Evolutionary conservation across 2,329 filamentous ascomycete species (phyloP), one percentile per base, ranked within the genome.

Genomic region (Epichloe gansuensis): DNA sequence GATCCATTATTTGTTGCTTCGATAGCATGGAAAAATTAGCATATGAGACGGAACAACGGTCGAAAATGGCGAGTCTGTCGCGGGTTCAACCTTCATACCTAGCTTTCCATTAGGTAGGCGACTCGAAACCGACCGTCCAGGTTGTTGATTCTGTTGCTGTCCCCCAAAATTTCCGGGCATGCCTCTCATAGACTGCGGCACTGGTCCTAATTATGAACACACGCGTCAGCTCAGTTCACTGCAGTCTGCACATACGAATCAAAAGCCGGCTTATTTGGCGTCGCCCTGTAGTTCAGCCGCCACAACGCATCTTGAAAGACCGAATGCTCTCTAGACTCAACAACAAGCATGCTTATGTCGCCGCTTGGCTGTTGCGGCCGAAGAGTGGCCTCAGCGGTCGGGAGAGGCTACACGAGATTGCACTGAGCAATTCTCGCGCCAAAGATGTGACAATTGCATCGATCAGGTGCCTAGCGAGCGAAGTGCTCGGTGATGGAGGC

Each of bases 81-180:
- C 35, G 31, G 39, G 4, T 40, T 47, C 27, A 17, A 9, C 27
- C 25, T 25, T 43, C 59, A 48, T 65, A 84, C 81, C 77, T 73
- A 82, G 68, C 67, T 84, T 84, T 51, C 80, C 80, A 59, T 81
- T 82, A 53, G 79, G 80, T 74, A 84, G 71, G 62, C 81, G 75
- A 64, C 66, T 78, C 51, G 80, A 74, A 42, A 75, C 75, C 56
- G 71, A 70, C 63, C 81, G 74, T 51, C 71, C 76, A 58, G 58
- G 62, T 56, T 69, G 69, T 56, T 81, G 80, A 53, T 73, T 73
- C 65, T 79, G 78, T 65, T 78, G 79, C 60, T 80, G 78, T 59
- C 71, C 71, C 58, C 73, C 74, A 64, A 82, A 84, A 56, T 75
- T 76, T 60, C 73, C 74, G 51, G 80, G 80, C 68, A 84, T 75